Evolutionary conservation across 352 stramenopile species (phyloP).

Genomic region (Phytophthora europaea): DNA sequence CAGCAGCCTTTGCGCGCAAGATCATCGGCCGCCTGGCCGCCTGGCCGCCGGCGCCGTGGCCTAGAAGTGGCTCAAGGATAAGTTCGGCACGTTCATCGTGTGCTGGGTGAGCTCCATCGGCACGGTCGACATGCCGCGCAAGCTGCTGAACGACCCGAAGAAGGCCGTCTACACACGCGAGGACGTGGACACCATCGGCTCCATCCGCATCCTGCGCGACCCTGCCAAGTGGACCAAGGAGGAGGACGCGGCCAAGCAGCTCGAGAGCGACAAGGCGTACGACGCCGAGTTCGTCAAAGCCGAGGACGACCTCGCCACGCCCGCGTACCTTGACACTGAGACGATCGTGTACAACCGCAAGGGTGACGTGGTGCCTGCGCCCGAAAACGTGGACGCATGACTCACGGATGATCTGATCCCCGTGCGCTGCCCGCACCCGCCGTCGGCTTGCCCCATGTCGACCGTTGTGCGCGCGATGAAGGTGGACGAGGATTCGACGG

Average conservation of each 20-base stretch:
- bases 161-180: conserved; percentile 79
- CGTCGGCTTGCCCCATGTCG: conserved; percentile 95
- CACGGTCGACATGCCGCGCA: conserved; percentile 84
- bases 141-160: conserved; percentile 73
- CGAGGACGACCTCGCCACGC: conserved; percentile 64
- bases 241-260: conserved; percentile 55
- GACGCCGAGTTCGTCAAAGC: conserved; percentile 76
- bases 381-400: conserved; percentile 67
- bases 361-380: conserved; percentile 66
- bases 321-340: conserved; percentile 95
- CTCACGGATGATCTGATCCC: conserved; percentile 90
- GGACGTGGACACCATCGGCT: conserved; percentile 87
- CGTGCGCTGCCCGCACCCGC: conserved; percentile 95
- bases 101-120: conserved; percentile 92
- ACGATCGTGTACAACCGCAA: conserved; percentile 91
- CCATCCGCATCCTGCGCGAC: conserved; percentile 83
- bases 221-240: conserved; percentile 69
- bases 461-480: conserved; percentile 95
- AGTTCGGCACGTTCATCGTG: conserved; percentile 93
- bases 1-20: conserved; percentile 97
- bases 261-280: conserved; percentile 74
- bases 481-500: conserved; percentile 90
- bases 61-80: conserved; percentile 95
- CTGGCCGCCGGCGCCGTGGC: conserved; percentile 94
- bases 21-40: conserved; percentile 98